Evolutionary conservation across 345 rosid genomes (phyloP).

Genomic region (Rhodamnia rubescens): DNA sequence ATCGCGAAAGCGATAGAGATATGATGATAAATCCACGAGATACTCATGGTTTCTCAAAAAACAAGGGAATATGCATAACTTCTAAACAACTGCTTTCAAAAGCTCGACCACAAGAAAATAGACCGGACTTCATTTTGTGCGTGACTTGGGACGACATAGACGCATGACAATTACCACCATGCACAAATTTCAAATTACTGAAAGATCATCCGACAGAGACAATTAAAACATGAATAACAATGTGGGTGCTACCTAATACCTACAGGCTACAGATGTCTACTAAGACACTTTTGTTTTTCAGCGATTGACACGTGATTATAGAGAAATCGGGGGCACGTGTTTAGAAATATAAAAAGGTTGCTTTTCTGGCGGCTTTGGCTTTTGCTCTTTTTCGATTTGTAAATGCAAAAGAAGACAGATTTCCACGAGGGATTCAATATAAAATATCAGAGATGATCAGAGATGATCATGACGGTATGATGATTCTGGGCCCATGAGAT

Average conservation of each 20-base stretch:
- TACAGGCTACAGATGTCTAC: not conserved
- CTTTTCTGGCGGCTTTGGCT: not conserved
- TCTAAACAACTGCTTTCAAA: no score
- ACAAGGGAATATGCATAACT: no score
- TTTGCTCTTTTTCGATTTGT: not conserved
- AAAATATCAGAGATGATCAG: not conserved
- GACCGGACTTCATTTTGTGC: not conserved
- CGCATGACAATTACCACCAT: not conserved
- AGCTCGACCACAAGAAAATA: no score
- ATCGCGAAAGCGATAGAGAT: no score
- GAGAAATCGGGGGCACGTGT: not conserved
- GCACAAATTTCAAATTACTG: not conserved
- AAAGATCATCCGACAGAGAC: not conserved
- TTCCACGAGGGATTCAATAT: not conserved
- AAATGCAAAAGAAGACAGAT: not conserved
- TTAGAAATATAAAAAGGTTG: not conserved
- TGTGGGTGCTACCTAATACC: not conserved
- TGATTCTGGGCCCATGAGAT: not conserved
- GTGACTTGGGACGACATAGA: not conserved
- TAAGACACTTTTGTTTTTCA: not conserved
- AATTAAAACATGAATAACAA: not conserved
- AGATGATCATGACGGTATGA: not conserved
- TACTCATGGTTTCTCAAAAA: no score
- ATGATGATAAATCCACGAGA: no score
- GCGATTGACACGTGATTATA: not conserved